Evolutionary conservation across 768 basidiomycete genomes (phyloP).

Genomic region (Lactarius vividus): DNA sequence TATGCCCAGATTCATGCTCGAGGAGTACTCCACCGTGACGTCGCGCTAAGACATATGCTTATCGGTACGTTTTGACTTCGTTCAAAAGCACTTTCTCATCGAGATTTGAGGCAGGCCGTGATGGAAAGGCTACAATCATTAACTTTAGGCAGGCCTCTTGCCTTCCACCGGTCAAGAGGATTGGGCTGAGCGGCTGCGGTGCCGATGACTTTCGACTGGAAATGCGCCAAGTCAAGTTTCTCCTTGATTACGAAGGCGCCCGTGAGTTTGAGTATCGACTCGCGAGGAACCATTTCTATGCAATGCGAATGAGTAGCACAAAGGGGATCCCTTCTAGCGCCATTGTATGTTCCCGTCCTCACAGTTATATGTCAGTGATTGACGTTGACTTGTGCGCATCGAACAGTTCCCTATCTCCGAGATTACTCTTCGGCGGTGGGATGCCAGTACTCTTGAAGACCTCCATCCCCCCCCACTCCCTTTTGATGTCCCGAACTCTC

Average conservation of each 20-base stretch:
- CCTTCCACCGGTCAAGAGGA: slow-evolving; percentile 29
- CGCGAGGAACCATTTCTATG: slow-evolving; percentile 5
- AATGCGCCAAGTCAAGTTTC: slow-evolving; percentile 55
- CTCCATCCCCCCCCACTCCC: slow-evolving; percentile 3
- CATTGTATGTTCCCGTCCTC: background rate
- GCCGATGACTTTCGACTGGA: slow-evolving; percentile 47
- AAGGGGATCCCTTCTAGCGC: background rate
- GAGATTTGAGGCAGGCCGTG: slow-evolving; percentile 34
- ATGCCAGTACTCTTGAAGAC: slow-evolving; percentile 21
- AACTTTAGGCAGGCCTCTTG: slow-evolving; percentile 48
- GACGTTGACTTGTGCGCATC: background rate
- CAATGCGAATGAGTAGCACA: background rate
- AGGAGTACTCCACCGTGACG: slow-evolving; percentile 37
- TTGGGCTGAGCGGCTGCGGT: slow-evolving; percentile 39
- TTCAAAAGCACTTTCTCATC: background rate
- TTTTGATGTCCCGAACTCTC: slow-evolving; percentile 8
- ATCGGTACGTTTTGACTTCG: slow-evolving; percentile 34
- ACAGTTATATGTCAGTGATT: background rate
- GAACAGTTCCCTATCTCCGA: slow-evolving; percentile 18
- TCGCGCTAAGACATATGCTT: slow-evolving; percentile 45
- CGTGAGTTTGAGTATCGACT: slow-evolving; percentile 29
- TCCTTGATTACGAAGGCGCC: slow-evolving; percentile 46
- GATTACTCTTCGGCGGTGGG: slow-evolving; percentile 22
- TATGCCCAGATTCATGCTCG: slow-evolving; percentile 42
- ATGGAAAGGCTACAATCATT: slow-evolving; percentile 44